phyloP scores from a whole-genome alignment of 257 asterid species.

The Solanum ossicruentum region DNA sequence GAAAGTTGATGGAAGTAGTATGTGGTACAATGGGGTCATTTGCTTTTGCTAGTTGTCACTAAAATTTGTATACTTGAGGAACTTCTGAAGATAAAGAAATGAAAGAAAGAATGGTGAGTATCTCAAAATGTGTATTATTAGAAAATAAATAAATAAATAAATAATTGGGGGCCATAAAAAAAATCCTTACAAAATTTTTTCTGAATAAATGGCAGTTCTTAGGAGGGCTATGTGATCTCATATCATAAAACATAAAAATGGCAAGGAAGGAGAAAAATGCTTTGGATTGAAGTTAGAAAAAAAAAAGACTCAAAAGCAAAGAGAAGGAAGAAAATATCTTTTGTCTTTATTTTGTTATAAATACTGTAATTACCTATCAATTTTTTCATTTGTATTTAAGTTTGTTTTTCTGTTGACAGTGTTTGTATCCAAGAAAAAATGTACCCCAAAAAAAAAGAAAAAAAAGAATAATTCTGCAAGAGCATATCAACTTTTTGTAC shows the following conservation, averaged over 20 bases:
- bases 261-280: constrained; percentile 6
- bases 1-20: constrained; percentile 77
- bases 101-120: constrained; percentile 22
- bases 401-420: constrained; percentile 32
- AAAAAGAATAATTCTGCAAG: constrained; percentile 9
- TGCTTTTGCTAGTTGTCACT: constrained; percentile 73
- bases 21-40: constrained; percentile 63
- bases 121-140: neutral
- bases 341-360: constrained; percentile 29
- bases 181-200: neutral
- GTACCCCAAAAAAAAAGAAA: constrained; percentile 16
- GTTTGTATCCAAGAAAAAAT: constrained; percentile 13
- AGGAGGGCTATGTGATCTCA: constrained; percentile 15
- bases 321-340: constrained; percentile 10
- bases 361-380: constrained; percentile 70
- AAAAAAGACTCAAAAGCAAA: constrained; percentile 3
- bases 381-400: constrained; percentile 63
- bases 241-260: constrained; percentile 14
- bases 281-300: constrained; percentile 21
- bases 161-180: neutral
- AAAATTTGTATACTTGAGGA: constrained; percentile 12
- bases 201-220: constrained; percentile 24
- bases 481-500: constrained; percentile 2
- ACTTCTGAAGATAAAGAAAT: neutral
- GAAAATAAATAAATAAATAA: neutral